A percentile compares a stretch with the other conserved stretches of the same genome.
Conservation (phyloP, 495 filamentous ascomycete genomes). For the Neurospora tetraspora region DNA sequence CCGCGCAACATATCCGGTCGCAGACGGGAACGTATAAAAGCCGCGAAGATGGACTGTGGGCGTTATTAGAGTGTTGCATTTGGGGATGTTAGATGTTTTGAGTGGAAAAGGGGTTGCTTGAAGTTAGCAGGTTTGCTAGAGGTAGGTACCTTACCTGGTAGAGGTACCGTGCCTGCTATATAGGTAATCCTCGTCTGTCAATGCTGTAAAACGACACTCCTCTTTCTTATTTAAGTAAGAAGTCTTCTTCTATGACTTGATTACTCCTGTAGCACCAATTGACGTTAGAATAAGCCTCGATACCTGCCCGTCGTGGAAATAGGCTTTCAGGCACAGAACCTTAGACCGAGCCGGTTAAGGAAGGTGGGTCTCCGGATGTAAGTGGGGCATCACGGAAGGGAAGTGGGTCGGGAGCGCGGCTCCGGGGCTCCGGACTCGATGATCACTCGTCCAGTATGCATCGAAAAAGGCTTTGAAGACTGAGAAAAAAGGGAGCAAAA, state of each 20-base stretch:
- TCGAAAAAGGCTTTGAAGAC: background rate
- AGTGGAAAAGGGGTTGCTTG: background rate
- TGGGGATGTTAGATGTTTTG: background rate
- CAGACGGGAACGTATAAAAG: background rate
- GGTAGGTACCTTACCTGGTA: background rate
- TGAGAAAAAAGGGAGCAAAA: background rate
- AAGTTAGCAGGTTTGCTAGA: background rate
- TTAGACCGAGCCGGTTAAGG: background rate
- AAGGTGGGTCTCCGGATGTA: background rate
- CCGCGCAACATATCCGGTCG: background rate
- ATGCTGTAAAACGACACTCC: background rate
- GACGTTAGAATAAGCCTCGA: background rate
- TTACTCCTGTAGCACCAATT: background rate
- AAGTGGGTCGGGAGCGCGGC: background rate
- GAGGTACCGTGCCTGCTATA: background rate
- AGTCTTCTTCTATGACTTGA: background rate
- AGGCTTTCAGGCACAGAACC: background rate
- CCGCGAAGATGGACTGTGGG: background rate
- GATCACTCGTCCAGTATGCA: background rate
- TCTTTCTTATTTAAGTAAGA: background rate
- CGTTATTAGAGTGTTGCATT: background rate
- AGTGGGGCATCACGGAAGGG: background rate
- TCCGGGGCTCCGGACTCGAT: background rate
- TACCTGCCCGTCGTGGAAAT: background rate
- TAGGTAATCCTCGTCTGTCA: background rate